Conservation (phyloP, 2,329 filamentous ascomycete species). For the Diaporthe citriasiana region DNA sequence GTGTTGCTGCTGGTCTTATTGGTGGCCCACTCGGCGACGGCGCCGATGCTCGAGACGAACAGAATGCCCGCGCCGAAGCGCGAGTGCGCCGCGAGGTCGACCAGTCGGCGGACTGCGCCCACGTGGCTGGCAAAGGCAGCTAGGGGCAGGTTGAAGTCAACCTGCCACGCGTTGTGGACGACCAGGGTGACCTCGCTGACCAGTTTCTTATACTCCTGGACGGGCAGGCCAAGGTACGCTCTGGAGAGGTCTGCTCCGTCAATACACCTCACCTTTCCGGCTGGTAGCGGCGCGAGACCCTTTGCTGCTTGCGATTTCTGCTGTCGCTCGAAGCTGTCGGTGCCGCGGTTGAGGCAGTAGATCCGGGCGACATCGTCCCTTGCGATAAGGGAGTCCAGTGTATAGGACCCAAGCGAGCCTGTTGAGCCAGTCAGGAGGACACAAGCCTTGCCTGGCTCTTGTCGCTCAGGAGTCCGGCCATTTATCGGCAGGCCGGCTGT, state of each 20-base stretch:
- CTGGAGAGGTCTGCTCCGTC: conserved; percentile 33
- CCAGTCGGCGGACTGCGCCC: conserved; percentile 11
- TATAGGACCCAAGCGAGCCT: conserved; percentile 37
- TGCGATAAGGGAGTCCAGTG: conserved; percentile 29
- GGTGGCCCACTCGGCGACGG: conserved; percentile 53
- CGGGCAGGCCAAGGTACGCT: conserved; percentile 18
- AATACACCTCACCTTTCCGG: not conserved
- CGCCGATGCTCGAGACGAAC: conserved; percentile 61
- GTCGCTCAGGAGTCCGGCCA: conserved; percentile 8
- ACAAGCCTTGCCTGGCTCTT: conserved; percentile 2
- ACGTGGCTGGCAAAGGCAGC: conserved; percentile 21
- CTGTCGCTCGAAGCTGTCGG: conserved; percentile 26
- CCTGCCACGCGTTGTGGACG: conserved; percentile 35
- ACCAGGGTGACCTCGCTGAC: conserved; percentile 17
- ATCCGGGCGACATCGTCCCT: not conserved
- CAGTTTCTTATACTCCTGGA: conserved; percentile 17
- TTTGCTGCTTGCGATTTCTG: conserved; percentile 11
- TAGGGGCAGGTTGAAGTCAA: conserved; percentile 35
- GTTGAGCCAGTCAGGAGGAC: conserved; percentile 38
- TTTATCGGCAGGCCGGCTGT: conserved; percentile 17
- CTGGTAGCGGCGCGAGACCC: conserved; percentile 9
- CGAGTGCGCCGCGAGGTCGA: conserved; percentile 33
- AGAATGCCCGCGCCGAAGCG: conserved; percentile 47
- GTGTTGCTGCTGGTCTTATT: conserved; percentile 36
- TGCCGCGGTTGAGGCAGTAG: conserved; percentile 36